Base-by-base conservation (phyloP, 2,329 filamentous ascomycete species). In the Aspergillus puulaauensis region DNA sequence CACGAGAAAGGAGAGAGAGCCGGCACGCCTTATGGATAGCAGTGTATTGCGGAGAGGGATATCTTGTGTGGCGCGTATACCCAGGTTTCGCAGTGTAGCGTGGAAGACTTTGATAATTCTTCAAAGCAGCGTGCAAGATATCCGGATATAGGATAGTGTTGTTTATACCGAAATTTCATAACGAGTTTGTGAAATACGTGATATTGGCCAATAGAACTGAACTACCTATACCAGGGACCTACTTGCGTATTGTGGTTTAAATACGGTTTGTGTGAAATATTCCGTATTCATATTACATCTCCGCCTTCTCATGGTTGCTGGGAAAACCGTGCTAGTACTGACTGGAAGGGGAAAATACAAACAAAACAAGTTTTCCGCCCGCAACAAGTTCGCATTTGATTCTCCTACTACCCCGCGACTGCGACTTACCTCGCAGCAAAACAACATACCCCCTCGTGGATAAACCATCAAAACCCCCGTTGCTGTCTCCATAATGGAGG, bases 401-500 rank as follows among this genome's bases (percentile, higher is more conserved):
- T 40, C 53, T 53, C 33, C 41, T 49, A 50, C 15, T 21, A 51
- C 44, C 52, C 45, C 51, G 24, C 41, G 51, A 47, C 45, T 17
- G 15, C 27, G 27, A 31, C 27, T 31, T 31, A 31, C 27, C 27
- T 39, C 45, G n/a, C 46, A 44, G 27, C 39, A 48, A 56, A 35
- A 3, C 39, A 51, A 15, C 46, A 51, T 41, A 31, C 45, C 43
- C 8, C 37, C 23, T 45, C 54, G n/a, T 52, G 21, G 15, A 40
- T 40, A 11, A 51, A 58, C 50, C 48, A 53, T 52, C 52, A 61
- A 67, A 61, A 66, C 50, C 39, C 51, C 21, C 54, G 61, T 64
- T 60, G 56, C 50, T 49, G 58, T 59, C 56, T 60, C 61, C 87
- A 89, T 82, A 70, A 90, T 90, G 80, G 82, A 83, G 67, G 79